Evolutionary conservation across 2,329 filamentous ascomycete species (phyloP), one percentile per base, ranked within the genome.

Genomic region (Hortaea sp.): DNA sequence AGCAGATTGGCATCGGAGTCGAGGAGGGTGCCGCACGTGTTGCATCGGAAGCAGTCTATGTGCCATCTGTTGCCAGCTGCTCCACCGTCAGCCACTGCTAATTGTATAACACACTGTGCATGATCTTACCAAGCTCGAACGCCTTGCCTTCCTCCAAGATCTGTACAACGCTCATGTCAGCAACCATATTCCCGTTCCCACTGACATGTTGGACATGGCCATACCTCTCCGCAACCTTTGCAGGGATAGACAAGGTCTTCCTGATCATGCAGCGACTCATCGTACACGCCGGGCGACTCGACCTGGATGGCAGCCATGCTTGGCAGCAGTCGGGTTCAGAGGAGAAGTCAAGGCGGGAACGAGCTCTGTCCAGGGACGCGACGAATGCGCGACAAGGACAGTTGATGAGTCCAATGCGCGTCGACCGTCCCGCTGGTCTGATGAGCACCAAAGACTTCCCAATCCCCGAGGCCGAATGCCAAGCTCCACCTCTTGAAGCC

Each of bases 91-190:
- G 49, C 42, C 34, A 20, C 4, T 20, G 20, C 20, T 20, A 20
- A 20, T 20, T 20, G 20, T 20, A 20, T 20, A 20, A 2, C 20
- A 47, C 11, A 11, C 4, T 11, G 7, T 42, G 39, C 32, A 35
- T 47, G 59, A 53, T 70, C 77, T 63, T 71, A 97, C 90, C 88
- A 61, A 98, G 77, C 71, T 98, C 92, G 61, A 95, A 98, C 44
- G 92, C 92, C 69, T 97, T 97, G 59, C 92, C 92, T 75, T 98
- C 92, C 69, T 98, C 92, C 13, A 98, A 78, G 56, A 97, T 95
- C 88, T 95, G 65, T 47, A 59, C 41, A 49, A 35, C 29, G 31
- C 41, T 11, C 7, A 7, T 7, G 39, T 39, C 39, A 42, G 34
- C 29, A 7, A 1, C 6, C 44, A 20, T 7, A 6, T 29, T 6